Evolutionary conservation across 164 flowering plant species (phyloP), one percentile per base, ranked within the genome.

Genomic region (Chimonanthus salicifolius): DNA sequence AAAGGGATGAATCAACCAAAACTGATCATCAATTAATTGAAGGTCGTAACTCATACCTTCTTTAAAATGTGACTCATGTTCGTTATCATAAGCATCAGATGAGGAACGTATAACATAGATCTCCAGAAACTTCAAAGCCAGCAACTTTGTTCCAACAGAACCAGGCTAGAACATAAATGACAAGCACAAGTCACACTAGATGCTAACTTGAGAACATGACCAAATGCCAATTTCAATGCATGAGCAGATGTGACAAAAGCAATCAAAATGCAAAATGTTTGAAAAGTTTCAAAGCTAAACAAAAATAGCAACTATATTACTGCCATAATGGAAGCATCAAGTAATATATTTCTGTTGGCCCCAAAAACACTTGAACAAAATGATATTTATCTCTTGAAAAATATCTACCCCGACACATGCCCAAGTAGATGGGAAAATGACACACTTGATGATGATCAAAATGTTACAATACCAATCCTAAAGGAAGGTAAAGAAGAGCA

Each of bases 41-140:
- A 21, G 15, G 65, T 47, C 44, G 15, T 44, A 72, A 21, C 11
- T 74, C 20, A 63, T 90, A 95, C 98, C 98, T 88, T 87, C 90
- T 63, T 72, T 71, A 3, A 46, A 21, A 70, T 76, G 71, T 21
- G 80, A 83, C 69, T 85, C 89, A 68, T 11, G 60, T 54, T 54
- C 60, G 16, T 78, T 74, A 74, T 85, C 88, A 79, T 70, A 75
- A 46, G 80, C 71, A 50, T 91, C 97, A 65, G 90, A 74, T 3
- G 94, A 87, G 79, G 90, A 90, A 71, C 83, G 83, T 68, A 92
- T 72, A 68, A 90, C 79, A 78, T 71, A 84, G 4, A 81, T 88
- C 82, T 95, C 99, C 87, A 95, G 74, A 83, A 95, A 95, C 71
- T 95, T 95, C 80, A 95, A 58, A 3, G 94, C 97, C 79, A 90